Evolutionary conservation across 179 eudicot species (phyloP).

Genomic region (Nepenthes alata): DNA sequence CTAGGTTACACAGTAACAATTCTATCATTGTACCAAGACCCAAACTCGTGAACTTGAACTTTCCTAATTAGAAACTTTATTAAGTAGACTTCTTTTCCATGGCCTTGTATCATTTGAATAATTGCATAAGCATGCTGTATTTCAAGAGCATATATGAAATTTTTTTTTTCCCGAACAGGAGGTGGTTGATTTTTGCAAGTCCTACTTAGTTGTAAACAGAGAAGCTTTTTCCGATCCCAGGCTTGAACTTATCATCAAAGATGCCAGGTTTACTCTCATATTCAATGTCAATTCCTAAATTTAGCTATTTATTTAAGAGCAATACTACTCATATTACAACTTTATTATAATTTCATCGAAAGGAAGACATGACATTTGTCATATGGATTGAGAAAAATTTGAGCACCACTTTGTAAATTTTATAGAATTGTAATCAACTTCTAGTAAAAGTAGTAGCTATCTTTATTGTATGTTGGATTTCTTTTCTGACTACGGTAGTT

Average conservation of each 20-base stretch:
- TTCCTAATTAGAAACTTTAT: background rate
- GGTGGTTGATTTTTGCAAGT: constrained; percentile 84
- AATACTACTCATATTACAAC: background rate
- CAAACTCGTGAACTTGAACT: background rate
- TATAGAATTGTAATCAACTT: no score
- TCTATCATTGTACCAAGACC: background rate
- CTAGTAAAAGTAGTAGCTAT: no score
- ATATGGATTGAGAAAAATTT: no score
- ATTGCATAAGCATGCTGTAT: background rate
- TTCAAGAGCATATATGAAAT: background rate
- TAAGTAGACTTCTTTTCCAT: background rate
- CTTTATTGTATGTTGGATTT: no score
- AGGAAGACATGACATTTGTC: no score
- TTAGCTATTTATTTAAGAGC: background rate
- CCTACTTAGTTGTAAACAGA: constrained; percentile 57
- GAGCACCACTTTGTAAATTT: no score
- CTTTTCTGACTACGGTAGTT: no score
- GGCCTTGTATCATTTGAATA: background rate
- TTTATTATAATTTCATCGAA: no score
- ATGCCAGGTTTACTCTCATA: constrained; percentile 41
- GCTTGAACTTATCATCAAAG: constrained; percentile 73
- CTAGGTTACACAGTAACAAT: background rate
- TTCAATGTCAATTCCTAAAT: no score
- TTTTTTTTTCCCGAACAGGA: constrained; percentile 27
- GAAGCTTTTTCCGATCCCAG: constrained; percentile 72